A percentile compares a stretch with the other conserved stretches of the same genome.
phyloP scores from a whole-genome alignment of 805 yeast species.

The Kluyveromyces starmeri region DNA sequence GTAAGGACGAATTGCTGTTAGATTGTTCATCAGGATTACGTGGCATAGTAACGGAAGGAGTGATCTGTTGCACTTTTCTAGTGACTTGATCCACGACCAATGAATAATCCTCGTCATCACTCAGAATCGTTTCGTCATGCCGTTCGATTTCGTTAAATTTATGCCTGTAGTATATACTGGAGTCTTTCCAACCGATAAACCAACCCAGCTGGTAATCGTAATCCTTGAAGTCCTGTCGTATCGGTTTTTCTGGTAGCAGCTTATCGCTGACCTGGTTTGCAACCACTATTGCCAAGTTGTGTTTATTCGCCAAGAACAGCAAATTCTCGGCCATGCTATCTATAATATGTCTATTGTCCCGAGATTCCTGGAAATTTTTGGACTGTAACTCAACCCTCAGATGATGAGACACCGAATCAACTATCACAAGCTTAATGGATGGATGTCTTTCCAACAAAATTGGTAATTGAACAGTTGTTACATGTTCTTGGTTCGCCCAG shows the following conservation, averaged over 20 bases:
- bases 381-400: conserved; percentile 51
- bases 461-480: conserved; percentile 62
- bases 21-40: not conserved
- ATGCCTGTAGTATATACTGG: conserved; percentile 29
- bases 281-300: conserved; percentile 53
- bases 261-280: conserved; percentile 77
- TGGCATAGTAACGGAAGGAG: not conserved
- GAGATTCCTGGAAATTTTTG: conserved; percentile 29
- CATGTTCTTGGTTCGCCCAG: conserved; percentile 66
- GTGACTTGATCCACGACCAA: conserved; percentile 6
- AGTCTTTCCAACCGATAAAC: conserved; percentile 65
- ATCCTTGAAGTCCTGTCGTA: conserved; percentile 21
- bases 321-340: conserved; percentile 39
- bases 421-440: conserved; percentile 46
- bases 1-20: not conserved
- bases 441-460: conserved; percentile 34
- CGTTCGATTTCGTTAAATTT: conserved; percentile 9
- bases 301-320: conserved; percentile 37
- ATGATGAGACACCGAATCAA: conserved; percentile 83
- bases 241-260: conserved; percentile 15
- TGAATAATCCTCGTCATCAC: conserved; percentile 25
- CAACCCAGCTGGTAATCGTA: conserved; percentile 63
- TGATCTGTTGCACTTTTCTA: not conserved
- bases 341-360: conserved; percentile 36
- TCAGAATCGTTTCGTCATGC: conserved; percentile 14